phyloP scores from a whole-genome alignment of 2,329 filamentous ascomycete species.

The Aspergillus brunneoviolaceus region DNA sequence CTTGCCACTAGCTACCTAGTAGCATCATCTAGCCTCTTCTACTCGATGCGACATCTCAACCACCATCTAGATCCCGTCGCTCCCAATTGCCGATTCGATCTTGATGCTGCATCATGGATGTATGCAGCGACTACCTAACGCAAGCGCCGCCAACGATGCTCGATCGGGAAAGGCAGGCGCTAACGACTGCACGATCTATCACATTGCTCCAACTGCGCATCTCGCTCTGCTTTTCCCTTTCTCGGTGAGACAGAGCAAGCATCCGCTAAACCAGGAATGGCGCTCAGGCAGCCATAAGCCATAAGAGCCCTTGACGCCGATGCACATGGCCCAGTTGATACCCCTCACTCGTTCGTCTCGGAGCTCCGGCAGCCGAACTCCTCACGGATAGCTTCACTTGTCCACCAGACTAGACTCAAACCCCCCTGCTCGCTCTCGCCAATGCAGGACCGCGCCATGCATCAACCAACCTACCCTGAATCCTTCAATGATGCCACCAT shows the following conservation, averaged over 20 bases:
- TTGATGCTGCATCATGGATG: too few species aligned
- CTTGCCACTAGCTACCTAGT: too few species aligned
- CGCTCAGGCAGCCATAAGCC: too few species aligned
- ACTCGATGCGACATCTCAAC: too few species aligned
- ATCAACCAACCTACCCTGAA: not conserved
- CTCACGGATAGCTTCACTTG: not conserved
- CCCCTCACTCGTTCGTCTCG: not conserved
- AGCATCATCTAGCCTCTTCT: too few species aligned
- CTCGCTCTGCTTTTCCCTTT: too few species aligned
- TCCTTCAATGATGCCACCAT: not conserved
- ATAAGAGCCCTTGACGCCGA: not conserved
- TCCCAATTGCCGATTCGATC: too few species aligned
- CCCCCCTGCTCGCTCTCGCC: not conserved
- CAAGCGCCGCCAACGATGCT: not conserved
- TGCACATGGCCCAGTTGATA: not conserved
- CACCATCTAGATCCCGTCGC: too few species aligned
- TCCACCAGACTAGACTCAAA: not conserved
- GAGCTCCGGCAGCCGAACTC: not conserved
- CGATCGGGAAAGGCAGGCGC: not conserved
- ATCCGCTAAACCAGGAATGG: too few species aligned
- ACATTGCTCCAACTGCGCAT: not conserved
- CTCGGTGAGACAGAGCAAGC: too few species aligned
- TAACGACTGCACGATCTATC: not conserved
- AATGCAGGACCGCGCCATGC: not conserved
- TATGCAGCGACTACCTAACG: too few species aligned